Evolutionary conservation across 768 basidiomycete species (phyloP).

Genomic region (Lactifluus piperatus): DNA sequence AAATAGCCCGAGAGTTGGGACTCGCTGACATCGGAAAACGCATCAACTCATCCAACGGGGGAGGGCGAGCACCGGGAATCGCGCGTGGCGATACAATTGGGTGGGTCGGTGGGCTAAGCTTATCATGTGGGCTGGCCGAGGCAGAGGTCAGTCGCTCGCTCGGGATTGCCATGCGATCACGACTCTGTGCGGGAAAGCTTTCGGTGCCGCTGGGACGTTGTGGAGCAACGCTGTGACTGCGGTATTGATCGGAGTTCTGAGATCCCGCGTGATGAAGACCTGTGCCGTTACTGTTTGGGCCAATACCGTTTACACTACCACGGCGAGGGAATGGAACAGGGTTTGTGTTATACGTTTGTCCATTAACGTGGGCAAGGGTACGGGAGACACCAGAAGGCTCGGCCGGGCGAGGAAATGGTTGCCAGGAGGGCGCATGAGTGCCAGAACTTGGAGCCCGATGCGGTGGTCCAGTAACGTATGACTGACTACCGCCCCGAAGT

Average conservation of each 20-base stretch:
- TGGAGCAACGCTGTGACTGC: too few species aligned
- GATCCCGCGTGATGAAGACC: conserved; percentile 21
- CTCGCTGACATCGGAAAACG: conserved; percentile 20
- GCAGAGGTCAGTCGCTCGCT: conserved; percentile 16
- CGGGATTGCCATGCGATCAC: conserved; percentile 5
- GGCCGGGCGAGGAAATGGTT: background rate
- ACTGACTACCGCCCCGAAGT: background rate
- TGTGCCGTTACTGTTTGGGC: conserved; percentile 4
- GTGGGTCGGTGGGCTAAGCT: conserved; percentile 6
- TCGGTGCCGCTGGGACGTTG: too few species aligned
- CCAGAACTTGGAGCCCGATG: conserved; percentile 10
- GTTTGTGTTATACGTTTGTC: conserved; percentile 29
- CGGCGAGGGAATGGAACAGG: conserved; percentile 33
- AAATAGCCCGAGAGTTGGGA: conserved; percentile 12
- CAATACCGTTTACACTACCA: conserved; percentile 14
- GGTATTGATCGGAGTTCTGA: conserved; percentile 7
- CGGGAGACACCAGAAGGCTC: conserved; percentile 17
- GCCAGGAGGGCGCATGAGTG: background rate
- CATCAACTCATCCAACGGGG: conserved; percentile 4
- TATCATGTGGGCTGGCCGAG: conserved; percentile 16
- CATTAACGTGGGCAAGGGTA: conserved; percentile 23
- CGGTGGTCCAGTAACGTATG: conserved; percentile 1
- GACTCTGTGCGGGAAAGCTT: conserved; percentile 15
- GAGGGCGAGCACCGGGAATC: conserved; percentile 13
- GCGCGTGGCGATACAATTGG: conserved; percentile 3